phyloP scores from a whole-genome alignment of 192 early-diverging fungal species.

The Helicostylum pulchrum region DNA sequence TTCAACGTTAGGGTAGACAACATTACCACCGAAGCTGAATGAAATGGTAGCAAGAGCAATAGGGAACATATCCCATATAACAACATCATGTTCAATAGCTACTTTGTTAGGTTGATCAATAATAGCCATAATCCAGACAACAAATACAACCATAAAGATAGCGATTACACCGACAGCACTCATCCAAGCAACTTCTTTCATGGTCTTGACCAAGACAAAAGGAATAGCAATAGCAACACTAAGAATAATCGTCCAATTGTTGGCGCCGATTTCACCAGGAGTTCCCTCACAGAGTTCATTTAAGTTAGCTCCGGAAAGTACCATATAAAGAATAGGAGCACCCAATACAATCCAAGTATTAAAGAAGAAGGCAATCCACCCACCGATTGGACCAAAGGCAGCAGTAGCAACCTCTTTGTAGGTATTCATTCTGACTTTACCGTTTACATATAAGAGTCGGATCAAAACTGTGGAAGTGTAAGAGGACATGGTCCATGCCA shows the following conservation, averaged over 20 bases:
- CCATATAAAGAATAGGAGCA: slow-evolving; percentile 66
- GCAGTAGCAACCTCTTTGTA: slow-evolving; percentile 68
- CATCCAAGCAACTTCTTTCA: slow-evolving; percentile 77
- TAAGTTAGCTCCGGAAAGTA: slow-evolving; percentile 72
- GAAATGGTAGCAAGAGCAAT: slow-evolving; percentile 74
- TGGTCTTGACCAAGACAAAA: slow-evolving; percentile 68
- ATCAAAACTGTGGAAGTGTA: slow-evolving; percentile 75
- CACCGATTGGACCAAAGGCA: slow-evolving; percentile 69
- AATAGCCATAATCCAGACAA: slow-evolving; percentile 38
- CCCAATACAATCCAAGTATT: slow-evolving; percentile 66
- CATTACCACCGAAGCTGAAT: slow-evolving; percentile 76
- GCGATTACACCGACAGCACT: slow-evolving; percentile 74
- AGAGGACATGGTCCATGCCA: slow-evolving; percentile 64
- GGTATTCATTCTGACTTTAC: slow-evolving; percentile 52
- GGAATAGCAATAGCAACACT: slow-evolving; percentile 63
- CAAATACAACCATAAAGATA: slow-evolving; percentile 65
- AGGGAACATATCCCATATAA: slow-evolving; percentile 70
- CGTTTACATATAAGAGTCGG: slow-evolving; percentile 69
- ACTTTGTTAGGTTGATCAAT: slow-evolving; percentile 39
- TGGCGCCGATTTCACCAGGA: slow-evolving; percentile 37
- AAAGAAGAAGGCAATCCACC: slow-evolving; percentile 61
- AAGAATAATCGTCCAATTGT: slow-evolving; percentile 64
- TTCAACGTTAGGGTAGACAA: slow-evolving; percentile 82
- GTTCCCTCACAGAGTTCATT: slow-evolving; percentile 50
- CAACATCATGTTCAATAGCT: slow-evolving; percentile 40